Conservation (phyloP, 257 asterid genomes). For the Solanum chiquidenum region DNA sequence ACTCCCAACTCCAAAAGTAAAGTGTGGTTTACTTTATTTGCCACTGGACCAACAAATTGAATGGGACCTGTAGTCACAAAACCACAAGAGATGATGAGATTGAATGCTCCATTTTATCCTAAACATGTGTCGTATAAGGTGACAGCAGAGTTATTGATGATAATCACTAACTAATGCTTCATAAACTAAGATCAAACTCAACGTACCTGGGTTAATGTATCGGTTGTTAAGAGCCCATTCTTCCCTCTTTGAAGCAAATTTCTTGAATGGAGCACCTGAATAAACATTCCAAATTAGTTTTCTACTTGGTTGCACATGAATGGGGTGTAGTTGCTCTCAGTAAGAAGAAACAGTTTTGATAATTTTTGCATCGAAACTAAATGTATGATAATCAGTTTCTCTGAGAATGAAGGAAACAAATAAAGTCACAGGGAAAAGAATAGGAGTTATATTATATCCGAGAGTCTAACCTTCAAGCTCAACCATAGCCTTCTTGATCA, state of each 20-base stretch:
- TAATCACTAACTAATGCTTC: neutral
- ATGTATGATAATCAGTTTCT: neutral
- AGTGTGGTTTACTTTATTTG: conserved; percentile 66
- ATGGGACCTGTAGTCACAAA: conserved; percentile 61
- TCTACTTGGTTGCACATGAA: neutral
- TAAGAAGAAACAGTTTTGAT: neutral
- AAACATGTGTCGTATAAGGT: neutral
- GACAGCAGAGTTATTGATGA: neutral
- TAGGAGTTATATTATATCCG: neutral
- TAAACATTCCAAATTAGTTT: neutral
- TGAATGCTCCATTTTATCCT: neutral
- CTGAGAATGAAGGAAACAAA: neutral
- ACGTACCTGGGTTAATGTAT: conserved; percentile 70
- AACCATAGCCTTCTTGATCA: conserved; percentile 98
- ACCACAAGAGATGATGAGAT: neutral
- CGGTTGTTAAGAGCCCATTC: conserved; percentile 91
- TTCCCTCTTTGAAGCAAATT: conserved; percentile 63
- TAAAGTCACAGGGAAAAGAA: neutral
- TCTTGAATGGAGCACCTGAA: conserved; percentile 86
- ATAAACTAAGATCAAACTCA: neutral
- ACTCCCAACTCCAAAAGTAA: conserved; percentile 72
- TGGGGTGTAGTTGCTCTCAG: neutral
- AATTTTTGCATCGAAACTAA: neutral
- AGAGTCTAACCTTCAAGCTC: conserved; percentile 67
- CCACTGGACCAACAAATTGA: conserved; percentile 72